phyloP scores from a whole-genome alignment of 2,329 filamentous ascomycete species.

The Microdochium nivale region DNA sequence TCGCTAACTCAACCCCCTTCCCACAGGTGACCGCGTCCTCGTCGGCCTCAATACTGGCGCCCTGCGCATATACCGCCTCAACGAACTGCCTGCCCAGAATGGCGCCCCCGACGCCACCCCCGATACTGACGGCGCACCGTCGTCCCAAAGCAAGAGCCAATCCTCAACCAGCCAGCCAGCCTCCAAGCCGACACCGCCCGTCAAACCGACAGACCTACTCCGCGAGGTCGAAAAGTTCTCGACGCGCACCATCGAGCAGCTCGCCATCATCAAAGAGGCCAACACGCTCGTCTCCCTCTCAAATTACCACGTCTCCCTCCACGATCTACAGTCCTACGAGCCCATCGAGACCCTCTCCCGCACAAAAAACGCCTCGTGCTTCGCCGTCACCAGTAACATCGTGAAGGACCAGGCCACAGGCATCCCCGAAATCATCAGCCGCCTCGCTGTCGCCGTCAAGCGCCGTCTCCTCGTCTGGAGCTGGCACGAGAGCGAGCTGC shows the following conservation, averaged over 20 bases:
- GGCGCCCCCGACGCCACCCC: background rate
- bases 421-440: conserved; percentile 86
- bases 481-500: conserved; percentile 91
- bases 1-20: background rate
- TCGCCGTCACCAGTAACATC: conserved; percentile 92
- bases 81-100: conserved; percentile 41
- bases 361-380: conserved; percentile 82
- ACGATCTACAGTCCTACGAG: conserved; percentile 80
- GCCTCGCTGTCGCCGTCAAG: conserved; percentile 88
- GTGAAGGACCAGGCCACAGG: conserved; percentile 80
- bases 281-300: conserved; percentile 86
- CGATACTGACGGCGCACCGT: conserved; percentile 4
- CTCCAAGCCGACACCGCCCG: conserved; percentile 16
- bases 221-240: conserved; percentile 95
- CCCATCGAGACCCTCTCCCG: conserved; percentile 70
- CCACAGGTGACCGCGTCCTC: conserved; percentile 73
- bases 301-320: conserved; percentile 79
- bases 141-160: conserved; percentile 6
- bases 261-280: conserved; percentile 92
- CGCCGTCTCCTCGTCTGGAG: conserved; percentile 83
- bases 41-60: conserved; percentile 86
- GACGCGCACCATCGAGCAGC: conserved; percentile 79
- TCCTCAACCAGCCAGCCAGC: conserved; percentile 7
- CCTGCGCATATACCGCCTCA: conserved; percentile 85
- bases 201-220: conserved; percentile 68